Conservation (phyloP, 2,329 filamentous ascomycete species). For the Aspergillus tamarii region DNA sequence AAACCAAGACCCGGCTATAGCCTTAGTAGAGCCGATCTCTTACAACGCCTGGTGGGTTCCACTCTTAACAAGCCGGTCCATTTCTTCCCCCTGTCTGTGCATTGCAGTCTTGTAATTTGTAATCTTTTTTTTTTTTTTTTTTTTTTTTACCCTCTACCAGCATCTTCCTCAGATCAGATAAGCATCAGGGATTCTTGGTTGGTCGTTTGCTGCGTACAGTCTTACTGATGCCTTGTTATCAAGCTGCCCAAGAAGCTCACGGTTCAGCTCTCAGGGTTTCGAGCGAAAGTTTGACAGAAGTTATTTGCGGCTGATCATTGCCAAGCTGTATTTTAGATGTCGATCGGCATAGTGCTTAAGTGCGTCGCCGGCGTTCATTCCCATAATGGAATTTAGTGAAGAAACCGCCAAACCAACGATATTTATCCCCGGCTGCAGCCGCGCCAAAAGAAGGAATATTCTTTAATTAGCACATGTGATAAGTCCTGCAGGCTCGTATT, state of each 20-base stretch:
- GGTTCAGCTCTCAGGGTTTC: too few species aligned
- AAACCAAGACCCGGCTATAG: neutral
- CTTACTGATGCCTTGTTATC: neutral
- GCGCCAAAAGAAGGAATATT: neutral
- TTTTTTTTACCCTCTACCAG: neutral
- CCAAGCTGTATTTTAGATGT: neutral
- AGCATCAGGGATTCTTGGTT: neutral
- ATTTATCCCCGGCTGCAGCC: neutral
- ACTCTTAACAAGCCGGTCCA: neutral
- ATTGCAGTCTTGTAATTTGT: too few species aligned
- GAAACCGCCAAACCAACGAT: neutral
- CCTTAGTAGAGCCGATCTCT: neutral
- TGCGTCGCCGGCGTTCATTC: neutral
- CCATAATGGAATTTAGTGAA: neutral
- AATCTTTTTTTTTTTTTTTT: too few species aligned
- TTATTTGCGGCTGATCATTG: neutral
- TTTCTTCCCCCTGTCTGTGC: neutral
- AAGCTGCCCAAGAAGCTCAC: too few species aligned
- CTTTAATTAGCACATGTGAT: neutral
- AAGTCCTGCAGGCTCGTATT: too few species aligned
- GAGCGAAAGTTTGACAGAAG: too few species aligned
- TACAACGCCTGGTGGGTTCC: neutral
- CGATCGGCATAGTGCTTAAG: neutral
- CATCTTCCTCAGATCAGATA: neutral
- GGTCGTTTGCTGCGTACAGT: neutral